Base-by-base conservation (phyloP, 345 rosid genomes). In the Aquilaria malaccensis region DNA sequence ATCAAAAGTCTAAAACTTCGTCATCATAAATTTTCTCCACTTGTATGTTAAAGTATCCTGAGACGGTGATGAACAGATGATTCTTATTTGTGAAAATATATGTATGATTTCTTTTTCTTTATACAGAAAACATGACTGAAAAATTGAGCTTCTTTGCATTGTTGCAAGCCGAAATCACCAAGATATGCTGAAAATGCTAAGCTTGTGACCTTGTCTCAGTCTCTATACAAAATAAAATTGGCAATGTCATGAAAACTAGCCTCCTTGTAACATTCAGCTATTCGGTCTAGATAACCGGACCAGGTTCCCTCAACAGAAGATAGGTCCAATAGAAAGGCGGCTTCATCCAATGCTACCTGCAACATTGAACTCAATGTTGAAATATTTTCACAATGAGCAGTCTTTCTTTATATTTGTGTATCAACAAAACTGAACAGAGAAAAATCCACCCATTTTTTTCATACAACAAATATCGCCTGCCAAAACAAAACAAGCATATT, bases 281-380 rank as follows among this genome's bases (percentile, higher is more conserved):
- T 73, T 11, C 80, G 80, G 29, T 83, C 76, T 45, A 71, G 13
- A 58, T 65, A 74, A 55, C 77, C 87, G 11, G 72, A 75, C 98
- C 98, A 88, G 48, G 79, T 76, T 68, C 96, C 98, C 60, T 92
- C 89, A 30, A 88, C 77, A 61, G 95, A 88, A 60, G 89, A 96
- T 66, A 92, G 80, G 77, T 92, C 98, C 80, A 92, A 75, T 56
- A 88, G 73, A 76, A 88, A 92, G n/a, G 95, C 96, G 0, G 91
- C 94, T 63, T 74, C 89, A 67, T 86, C 91, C 75, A 91, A 74
- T 14, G 86, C 77, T 71, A 81, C 65, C 85, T 81, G 77, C 70
- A 63, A 37, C 11, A 0, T 32, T 31, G 15, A 59, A 61, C 48
- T 62, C 46, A 15, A 59, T 9, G 59, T 13, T 32, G 61, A 61